These are phyloP conservation scores for Cryphonectria nitschkei DNA, from an alignment of 2,329 filamentous ascomycete species.

Conservation along the genomic window DNA sequence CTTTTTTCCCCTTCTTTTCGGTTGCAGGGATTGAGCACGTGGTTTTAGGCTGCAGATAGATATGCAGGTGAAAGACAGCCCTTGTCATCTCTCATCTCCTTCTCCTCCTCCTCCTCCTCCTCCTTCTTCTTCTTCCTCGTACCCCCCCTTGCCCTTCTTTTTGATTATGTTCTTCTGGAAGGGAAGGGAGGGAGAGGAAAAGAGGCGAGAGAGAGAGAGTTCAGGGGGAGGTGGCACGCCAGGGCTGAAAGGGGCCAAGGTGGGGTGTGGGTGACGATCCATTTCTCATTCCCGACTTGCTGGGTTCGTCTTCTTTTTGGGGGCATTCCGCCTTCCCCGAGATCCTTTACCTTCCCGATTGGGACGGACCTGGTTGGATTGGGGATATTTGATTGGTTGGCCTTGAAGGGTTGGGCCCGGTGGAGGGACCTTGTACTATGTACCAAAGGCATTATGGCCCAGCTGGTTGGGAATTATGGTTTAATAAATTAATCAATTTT, in stretches of 20 bases:
- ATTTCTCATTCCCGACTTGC: neutral
- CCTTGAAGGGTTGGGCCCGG: neutral
- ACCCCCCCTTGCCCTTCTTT: neutral
- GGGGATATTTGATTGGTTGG: neutral
- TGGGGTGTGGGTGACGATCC: neutral
- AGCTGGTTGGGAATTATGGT: neutral
- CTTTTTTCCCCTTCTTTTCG: neutral
- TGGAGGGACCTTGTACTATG: no score
- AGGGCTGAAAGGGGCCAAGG: neutral
- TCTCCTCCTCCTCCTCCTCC: no score
- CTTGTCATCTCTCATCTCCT: no score
- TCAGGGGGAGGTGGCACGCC: neutral
- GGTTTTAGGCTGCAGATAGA: neutral
- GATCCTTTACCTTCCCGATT: conserved; percentile 8
- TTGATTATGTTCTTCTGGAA: neutral
- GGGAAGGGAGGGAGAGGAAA: neutral
- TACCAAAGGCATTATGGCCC: neutral
- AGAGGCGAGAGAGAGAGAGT: no score
- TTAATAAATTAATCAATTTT: neutral
- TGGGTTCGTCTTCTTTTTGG: neutral
- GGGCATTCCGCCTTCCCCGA: neutral
- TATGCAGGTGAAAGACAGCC: neutral
- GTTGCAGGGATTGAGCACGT: neutral
- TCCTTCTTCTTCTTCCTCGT: no score
- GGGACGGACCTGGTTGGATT: neutral